Evolutionary conservation across 2,329 filamentous ascomycete genomes (phyloP).

Genomic region (Chalaropsis ovoidea): DNA sequence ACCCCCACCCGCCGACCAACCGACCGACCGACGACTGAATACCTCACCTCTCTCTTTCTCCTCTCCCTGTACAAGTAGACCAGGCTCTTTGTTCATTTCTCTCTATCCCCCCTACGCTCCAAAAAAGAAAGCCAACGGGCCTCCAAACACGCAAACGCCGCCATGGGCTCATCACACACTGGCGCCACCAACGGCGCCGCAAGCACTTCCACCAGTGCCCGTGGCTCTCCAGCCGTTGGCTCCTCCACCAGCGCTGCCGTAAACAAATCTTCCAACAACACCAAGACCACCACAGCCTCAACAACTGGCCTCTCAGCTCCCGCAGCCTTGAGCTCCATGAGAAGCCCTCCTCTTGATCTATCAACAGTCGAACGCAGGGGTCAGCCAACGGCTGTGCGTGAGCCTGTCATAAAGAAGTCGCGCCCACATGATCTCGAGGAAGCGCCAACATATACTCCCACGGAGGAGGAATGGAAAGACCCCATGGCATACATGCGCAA

Average conservation of each 20-base stretch:
- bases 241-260: constrained; percentile 25
- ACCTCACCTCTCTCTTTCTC: background rate
- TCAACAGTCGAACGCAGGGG: constrained; percentile 85
- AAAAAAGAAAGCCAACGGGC: background rate
- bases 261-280: constrained; percentile 34
- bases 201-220: constrained; percentile 39
- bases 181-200: constrained; percentile 32
- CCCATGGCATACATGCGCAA: constrained; percentile 89
- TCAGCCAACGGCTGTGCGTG: constrained; percentile 64
- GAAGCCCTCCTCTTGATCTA: constrained; percentile 61
- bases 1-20: background rate
- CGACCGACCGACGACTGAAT: background rate
- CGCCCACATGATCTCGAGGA: constrained; percentile 79
- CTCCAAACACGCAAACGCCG: background rate
- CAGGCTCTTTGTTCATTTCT: background rate
- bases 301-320: constrained; percentile 32
- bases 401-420: constrained; percentile 64
- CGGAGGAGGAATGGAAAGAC: constrained; percentile 87
- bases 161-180: constrained; percentile 23
- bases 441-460: constrained; percentile 82
- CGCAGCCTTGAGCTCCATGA: constrained; percentile 46
- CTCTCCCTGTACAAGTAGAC: constrained; percentile 2
- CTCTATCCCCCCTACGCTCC: background rate
- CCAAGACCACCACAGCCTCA: constrained; percentile 44
- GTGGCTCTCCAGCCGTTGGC: constrained; percentile 43